phyloP scores from a whole-genome alignment of 1,284 basidiomycete genomes.

The Anthracocystis walkeri region DNA sequence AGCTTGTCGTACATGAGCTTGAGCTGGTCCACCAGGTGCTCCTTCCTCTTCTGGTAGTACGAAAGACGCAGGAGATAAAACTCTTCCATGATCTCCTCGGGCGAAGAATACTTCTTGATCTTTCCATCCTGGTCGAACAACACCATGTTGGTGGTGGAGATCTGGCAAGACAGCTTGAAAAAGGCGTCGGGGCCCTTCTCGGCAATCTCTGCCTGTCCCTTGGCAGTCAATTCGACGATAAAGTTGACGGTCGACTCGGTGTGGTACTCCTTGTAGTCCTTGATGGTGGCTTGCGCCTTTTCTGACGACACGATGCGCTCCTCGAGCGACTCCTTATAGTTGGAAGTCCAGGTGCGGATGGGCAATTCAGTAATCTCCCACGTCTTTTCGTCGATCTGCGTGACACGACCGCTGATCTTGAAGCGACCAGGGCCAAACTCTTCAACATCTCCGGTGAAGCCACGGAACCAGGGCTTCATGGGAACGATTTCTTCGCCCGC shows the following conservation, averaged over 20 bases:
- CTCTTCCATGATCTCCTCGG: constrained; percentile 92
- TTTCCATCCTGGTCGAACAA: constrained; percentile 96
- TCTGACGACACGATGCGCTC: constrained; percentile 73
- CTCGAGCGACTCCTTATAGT: constrained; percentile 91
- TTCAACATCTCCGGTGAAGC: constrained; percentile 87
- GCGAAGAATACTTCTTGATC: constrained; percentile 90
- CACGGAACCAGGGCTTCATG: constrained; percentile 98
- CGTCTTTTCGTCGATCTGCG: constrained; percentile 85
- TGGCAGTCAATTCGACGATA: constrained; percentile 82
- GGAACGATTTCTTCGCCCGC: constrained; percentile 82
- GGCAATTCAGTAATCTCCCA: constrained; percentile 96
- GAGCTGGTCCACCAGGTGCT: constrained; percentile 83
- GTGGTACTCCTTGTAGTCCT: constrained; percentile 73
- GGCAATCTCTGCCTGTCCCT: constrained; percentile 86
- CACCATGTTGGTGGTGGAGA: constrained; percentile 96
- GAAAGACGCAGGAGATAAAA: constrained; percentile 91
- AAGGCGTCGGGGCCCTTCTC: constrained; percentile 87
- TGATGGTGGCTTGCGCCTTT: constrained; percentile 76
- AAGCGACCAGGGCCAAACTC: constrained; percentile 85
- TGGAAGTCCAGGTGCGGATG: constrained; percentile 93
- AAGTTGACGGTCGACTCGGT: constrained; percentile 94
- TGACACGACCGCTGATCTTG: constrained; percentile 81
- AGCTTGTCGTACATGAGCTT: constrained; percentile 85
- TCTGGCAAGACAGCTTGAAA: constrained; percentile 87
- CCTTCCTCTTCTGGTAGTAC: constrained; percentile 87